phyloP scores from a whole-genome alignment of 768 basidiomycete genomes.

The Brasilioporus rufonigricans region DNA sequence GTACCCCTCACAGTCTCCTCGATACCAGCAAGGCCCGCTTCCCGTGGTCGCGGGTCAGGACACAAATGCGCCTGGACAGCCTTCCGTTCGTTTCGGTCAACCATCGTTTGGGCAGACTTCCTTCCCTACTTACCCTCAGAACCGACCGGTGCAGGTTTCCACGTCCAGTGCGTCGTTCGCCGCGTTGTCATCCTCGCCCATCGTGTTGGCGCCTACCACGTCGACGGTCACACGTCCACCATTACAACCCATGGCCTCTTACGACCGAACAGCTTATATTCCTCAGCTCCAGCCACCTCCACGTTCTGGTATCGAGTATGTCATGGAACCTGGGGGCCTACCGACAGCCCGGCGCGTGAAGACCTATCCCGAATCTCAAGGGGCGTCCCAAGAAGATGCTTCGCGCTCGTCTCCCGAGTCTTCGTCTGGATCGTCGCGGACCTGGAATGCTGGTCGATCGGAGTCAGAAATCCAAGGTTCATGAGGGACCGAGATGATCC shows the following conservation, averaged over 20 bases:
- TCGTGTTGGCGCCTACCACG: not conserved
- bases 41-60: slow-evolving; percentile 15
- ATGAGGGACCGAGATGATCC: slow-evolving; percentile 1
- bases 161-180: slow-evolving; percentile 9
- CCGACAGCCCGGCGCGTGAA: slow-evolving; percentile 8
- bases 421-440: slow-evolving; percentile 23
- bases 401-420: slow-evolving; percentile 7
- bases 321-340: slow-evolving; percentile 3
- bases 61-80: not conserved
- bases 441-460: slow-evolving; percentile 12
- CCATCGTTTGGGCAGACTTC: slow-evolving; percentile 24
- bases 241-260: not conserved
- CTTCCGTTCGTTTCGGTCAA: slow-evolving; percentile 21
- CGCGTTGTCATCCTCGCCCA: slow-evolving; percentile 6
- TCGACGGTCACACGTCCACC: not conserved
- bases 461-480: slow-evolving; percentile 4
- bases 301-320: slow-evolving; percentile 17
- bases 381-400: not conserved
- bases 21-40: slow-evolving; percentile 24
- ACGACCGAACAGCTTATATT: slow-evolving; percentile 7
- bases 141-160: not conserved
- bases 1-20: slow-evolving; percentile 31
- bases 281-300: slow-evolving; percentile 7
- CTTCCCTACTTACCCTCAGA: slow-evolving; percentile 11
- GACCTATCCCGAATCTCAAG: slow-evolving; percentile 4